A percentile compares a stretch with the other conserved stretches of the same genome.
Conservation (phyloP, 495 filamentous ascomycete species). For the Collariella sp. region DNA sequence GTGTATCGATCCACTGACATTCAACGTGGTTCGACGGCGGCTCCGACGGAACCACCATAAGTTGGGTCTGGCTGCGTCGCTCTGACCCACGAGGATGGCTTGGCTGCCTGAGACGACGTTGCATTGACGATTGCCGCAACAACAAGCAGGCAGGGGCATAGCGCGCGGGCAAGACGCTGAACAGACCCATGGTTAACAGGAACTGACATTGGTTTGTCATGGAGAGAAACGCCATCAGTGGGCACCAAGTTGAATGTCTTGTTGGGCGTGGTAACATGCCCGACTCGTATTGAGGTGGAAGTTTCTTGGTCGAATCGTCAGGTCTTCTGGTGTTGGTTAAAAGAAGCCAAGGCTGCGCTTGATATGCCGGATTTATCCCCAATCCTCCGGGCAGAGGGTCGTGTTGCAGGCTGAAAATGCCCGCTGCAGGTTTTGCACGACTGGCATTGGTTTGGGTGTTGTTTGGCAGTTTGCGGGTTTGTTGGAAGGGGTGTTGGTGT, state of each 20-base stretch:
- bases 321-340: too few species aligned
- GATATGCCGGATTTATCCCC: too few species aligned
- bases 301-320: too few species aligned
- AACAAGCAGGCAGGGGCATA: neutral
- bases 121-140: conserved; percentile 1
- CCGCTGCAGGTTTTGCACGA: conserved; percentile 8
- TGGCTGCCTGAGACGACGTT: neutral
- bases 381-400: too few species aligned
- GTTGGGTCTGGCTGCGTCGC: too few species aligned
- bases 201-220: neutral
- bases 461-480: too few species aligned
- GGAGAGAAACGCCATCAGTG: neutral
- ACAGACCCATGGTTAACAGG: neutral
- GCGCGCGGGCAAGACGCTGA: neutral
- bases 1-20: conserved; percentile 16
- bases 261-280: too few species aligned
- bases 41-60: neutral
- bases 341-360: neutral
- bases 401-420: conserved; percentile 2
- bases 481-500: too few species aligned
- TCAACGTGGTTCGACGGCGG: neutral
- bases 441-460: neutral
- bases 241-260: too few species aligned
- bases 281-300: too few species aligned
- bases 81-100: neutral